Conservation (phyloP, 2,329 filamentous ascomycete species). For the Fusarium coffeatum region DNA sequence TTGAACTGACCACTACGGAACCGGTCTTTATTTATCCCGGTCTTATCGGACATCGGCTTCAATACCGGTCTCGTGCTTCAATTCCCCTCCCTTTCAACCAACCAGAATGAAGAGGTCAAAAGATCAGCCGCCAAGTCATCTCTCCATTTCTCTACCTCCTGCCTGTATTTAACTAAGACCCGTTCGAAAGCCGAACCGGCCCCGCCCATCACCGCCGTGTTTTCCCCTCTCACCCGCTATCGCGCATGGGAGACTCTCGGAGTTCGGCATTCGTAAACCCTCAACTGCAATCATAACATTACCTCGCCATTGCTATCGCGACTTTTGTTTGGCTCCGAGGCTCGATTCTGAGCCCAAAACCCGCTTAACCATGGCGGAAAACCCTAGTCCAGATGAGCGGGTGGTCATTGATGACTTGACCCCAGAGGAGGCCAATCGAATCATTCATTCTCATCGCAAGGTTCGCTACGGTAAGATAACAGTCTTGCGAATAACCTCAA, state of each 20-base stretch:
- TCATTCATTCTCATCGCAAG: constrained; percentile 76
- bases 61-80: constrained; percentile 18
- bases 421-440: constrained; percentile 73
- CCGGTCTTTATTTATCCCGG: constrained; percentile 31
- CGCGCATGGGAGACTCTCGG: constrained; percentile 49
- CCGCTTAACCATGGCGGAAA: constrained; percentile 58
- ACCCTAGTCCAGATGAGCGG: constrained; percentile 58
- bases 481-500: constrained; percentile 34
- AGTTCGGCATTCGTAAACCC: constrained; percentile 52
- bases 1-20: background rate
- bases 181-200: constrained; percentile 43
- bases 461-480: constrained; percentile 74
- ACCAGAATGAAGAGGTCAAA: constrained; percentile 24
- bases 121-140: constrained; percentile 25
- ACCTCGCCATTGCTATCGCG: constrained; percentile 35
- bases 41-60: constrained; percentile 13
- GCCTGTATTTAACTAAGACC: constrained; percentile 13
- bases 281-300: constrained; percentile 46
- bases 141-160: constrained; percentile 2
- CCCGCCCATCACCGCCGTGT: constrained; percentile 37
- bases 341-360: constrained; percentile 34
- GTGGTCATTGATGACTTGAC: constrained; percentile 67
- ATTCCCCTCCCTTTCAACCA: constrained; percentile 13
- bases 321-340: constrained; percentile 44
- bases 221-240: constrained; percentile 44